Evolutionary conservation across 345 rosid genomes (phyloP).

Genomic region (Gossypium raimondii): DNA sequence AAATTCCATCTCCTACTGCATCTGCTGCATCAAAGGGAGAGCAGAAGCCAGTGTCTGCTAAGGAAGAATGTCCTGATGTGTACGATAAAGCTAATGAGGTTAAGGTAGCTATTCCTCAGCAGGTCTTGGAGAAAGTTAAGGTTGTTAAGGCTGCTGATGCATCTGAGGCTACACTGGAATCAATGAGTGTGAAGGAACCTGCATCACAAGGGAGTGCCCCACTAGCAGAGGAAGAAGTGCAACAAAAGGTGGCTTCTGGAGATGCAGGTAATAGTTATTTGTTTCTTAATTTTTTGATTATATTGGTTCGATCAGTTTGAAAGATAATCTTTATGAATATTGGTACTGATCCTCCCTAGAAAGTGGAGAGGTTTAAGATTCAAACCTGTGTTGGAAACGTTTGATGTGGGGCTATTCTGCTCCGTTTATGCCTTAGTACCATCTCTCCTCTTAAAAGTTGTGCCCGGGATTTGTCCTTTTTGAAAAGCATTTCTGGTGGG

Average conservation of each 20-base stretch:
- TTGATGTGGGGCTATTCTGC: not conserved
- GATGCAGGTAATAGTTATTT: conserved; percentile 54
- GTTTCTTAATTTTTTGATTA: not conserved
- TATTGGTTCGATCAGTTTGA: not conserved
- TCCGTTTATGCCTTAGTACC: not conserved
- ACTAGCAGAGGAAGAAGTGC: conserved; percentile 59
- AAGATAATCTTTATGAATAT: not conserved
- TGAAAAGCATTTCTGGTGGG: not conserved
- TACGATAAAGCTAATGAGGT: conserved; percentile 37
- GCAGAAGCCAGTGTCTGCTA: conserved; percentile 31
- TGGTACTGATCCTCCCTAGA: not conserved
- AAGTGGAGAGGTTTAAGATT: conserved; percentile 2
- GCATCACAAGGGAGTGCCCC: conserved; percentile 63
- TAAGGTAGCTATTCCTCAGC: conserved; percentile 40
- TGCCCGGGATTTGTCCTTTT: not conserved
- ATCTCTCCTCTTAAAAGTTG: not conserved
- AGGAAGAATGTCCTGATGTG: conserved; percentile 35
- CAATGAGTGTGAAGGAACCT: conserved; percentile 66
- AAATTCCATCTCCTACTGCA: conserved; percentile 64
- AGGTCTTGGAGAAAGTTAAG: conserved; percentile 39
- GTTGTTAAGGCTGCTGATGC: conserved; percentile 44
- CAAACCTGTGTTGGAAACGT: not conserved
- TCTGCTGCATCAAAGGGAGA: conserved; percentile 78
- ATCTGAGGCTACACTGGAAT: conserved; percentile 63
- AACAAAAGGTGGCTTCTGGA: conserved; percentile 54